Base-by-base conservation (phyloP, 2,329 filamentous ascomycete species). In the Metarhizium brunneum region DNA sequence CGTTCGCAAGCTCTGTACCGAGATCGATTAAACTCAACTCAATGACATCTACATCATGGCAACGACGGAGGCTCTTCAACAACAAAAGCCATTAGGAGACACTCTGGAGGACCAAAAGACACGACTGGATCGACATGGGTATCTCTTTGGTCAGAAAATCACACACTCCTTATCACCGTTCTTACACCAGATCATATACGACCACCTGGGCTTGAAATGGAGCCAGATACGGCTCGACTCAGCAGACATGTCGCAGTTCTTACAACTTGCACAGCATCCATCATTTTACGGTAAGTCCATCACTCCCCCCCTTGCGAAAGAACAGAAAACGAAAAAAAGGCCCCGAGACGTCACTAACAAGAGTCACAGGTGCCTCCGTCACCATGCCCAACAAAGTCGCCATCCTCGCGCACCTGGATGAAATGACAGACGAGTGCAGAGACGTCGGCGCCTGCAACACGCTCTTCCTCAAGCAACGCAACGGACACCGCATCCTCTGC, bases 351-450 rank as follows among this genome's bases (percentile, higher is more conserved):
- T 1, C 14, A n/a, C 10, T 43, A n/a, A n/a, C n/a, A 18, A 43
- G 11, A n/a, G 7, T 13, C 11, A 20, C 56, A 81, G 85, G 86
- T 54, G 82, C 85, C 25, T 83, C 86, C 3, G 84, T 92, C 42
- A 92, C 88, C 20, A 94, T 92, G 88, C 89, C 89, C 0, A 85
- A 90, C 75, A 92, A 94, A 70, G 82, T 92, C 30, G 77, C 83
- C 62, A 90, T 92, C 66, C 81, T 92, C 57, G 77, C 82, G 0
- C 77, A 89, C 62, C 78, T 92, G 8, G 88, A 92, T 65, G 81
- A 85, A 54, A 74, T 92, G 42, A 90, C 87, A 6, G 79, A 83
- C 25, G 87, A 91, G 70, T 88, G 83, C 61, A 78, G 80, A 52
- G 83, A 85, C 40, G 85, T 91, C 25, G 88, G 88, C 50, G 88